phyloP scores from a whole-genome alignment of 305 asterid species.

The Plantago coronopus region DNA sequence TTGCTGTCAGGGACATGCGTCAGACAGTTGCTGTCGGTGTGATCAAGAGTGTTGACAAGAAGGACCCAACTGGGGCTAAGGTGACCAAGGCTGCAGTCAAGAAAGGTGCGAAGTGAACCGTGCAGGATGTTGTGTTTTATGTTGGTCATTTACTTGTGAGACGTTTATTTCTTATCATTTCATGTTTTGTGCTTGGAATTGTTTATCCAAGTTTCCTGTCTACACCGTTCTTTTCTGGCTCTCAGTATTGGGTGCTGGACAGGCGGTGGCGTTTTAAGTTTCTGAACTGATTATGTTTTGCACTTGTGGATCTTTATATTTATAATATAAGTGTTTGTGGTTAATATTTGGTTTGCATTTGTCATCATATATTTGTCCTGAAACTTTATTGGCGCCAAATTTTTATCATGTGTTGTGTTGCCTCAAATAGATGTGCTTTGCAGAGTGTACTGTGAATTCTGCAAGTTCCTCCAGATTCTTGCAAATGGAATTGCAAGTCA shows the following conservation, averaged over 20 bases:
- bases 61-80: constrained; percentile 40
- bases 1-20: constrained; percentile 39
- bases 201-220: background rate
- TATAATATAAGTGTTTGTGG: too few species aligned
- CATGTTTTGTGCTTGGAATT: background rate
- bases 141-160: background rate
- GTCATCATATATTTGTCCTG: too few species aligned
- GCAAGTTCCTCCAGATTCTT: too few species aligned
- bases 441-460: too few species aligned
- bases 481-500: too few species aligned
- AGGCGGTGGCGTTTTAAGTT: constrained; percentile 16
- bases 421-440: too few species aligned
- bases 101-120: constrained; percentile 36
- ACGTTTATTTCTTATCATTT: background rate
- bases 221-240: background rate
- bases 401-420: too few species aligned
- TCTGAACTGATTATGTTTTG: background rate
- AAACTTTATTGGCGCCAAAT: too few species aligned
- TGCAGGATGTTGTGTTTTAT: constrained; percentile 1
- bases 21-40: constrained; percentile 42
- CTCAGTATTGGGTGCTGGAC: constrained; percentile 20
- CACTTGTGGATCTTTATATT: too few species aligned
- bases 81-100: constrained; percentile 40
- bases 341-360: too few species aligned
- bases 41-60: constrained; percentile 30